Conservation (phyloP, 1,284 basidiomycete species). For the Cystobasidium sp. region DNA sequence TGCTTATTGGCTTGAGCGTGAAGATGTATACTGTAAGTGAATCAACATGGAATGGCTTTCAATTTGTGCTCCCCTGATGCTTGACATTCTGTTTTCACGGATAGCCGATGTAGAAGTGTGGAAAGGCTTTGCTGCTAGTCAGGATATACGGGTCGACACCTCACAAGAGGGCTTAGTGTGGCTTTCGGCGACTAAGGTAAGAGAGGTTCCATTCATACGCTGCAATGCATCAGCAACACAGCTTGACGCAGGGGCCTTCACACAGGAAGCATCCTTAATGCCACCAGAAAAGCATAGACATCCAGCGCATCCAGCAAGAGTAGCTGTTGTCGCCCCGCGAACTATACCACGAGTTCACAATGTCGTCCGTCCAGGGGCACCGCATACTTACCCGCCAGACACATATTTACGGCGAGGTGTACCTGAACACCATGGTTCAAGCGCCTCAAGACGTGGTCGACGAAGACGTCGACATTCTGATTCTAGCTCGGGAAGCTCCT, state of each 20-base stretch:
- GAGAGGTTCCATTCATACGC: not conserved
- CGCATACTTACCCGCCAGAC: slow-evolving; percentile 11
- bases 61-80: not conserved
- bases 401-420: not conserved
- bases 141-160: slow-evolving; percentile 37
- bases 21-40: slow-evolving; percentile 16
- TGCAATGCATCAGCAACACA: not conserved
- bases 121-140: slow-evolving; percentile 32
- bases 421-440: not conserved
- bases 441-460: no score
- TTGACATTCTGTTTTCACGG: not conserved
- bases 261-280: slow-evolving; percentile 3
- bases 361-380: not conserved
- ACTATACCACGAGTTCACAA: not conserved
- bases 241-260: not conserved
- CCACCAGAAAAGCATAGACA: not conserved
- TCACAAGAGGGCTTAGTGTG: slow-evolving; percentile 22
- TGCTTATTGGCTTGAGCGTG: slow-evolving; percentile 40
- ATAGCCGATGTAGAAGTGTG: slow-evolving; percentile 37
- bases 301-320: not conserved
- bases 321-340: slow-evolving; percentile 3
- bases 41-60: not conserved
- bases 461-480: no score
- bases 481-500: slow-evolving; percentile 12
- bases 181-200: slow-evolving; percentile 29